phyloP scores from a whole-genome alignment of 2,329 filamentous ascomycete genomes.

The Talaromyces pinophilus region DNA sequence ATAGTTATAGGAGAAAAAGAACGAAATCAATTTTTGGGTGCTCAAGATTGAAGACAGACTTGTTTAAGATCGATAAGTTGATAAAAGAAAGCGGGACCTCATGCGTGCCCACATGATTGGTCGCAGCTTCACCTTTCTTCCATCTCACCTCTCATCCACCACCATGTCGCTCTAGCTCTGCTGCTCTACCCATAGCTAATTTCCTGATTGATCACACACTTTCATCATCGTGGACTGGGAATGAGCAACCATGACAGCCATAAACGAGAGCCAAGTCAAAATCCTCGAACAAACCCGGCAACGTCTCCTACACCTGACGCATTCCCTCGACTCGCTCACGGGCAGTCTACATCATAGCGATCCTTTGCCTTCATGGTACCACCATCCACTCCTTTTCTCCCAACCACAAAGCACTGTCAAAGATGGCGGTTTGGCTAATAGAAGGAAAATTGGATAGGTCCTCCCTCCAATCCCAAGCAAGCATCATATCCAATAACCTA shows the following conservation, averaged over 20 bases:
- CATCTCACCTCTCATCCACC: neutral
- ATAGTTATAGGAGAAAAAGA: neutral
- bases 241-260: conserved; percentile 37
- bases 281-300: conserved; percentile 70
- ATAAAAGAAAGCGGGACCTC: conserved; percentile 1
- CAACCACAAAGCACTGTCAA: no score
- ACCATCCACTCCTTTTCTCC: neutral
- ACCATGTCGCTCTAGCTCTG: neutral
- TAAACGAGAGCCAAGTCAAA: conserved; percentile 53
- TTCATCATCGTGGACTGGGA: no score
- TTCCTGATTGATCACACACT: neutral
- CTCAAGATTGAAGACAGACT: neutral
- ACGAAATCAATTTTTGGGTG: neutral
- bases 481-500: conserved; percentile 71
- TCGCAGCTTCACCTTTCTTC: neutral
- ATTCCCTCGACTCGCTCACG: conserved; percentile 66
- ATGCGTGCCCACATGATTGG: conserved; percentile 22
- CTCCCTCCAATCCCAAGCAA: conserved; percentile 70
- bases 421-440: no score
- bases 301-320: conserved; percentile 67
- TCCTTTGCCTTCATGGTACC: conserved; percentile 68
- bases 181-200: neutral
- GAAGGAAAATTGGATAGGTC: conserved; percentile 49
- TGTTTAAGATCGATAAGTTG: neutral
- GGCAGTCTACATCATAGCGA: conserved; percentile 62